Base-by-base conservation (phyloP, 2,329 filamentous ascomycete species). In the Trichoderma sp. region DNA sequence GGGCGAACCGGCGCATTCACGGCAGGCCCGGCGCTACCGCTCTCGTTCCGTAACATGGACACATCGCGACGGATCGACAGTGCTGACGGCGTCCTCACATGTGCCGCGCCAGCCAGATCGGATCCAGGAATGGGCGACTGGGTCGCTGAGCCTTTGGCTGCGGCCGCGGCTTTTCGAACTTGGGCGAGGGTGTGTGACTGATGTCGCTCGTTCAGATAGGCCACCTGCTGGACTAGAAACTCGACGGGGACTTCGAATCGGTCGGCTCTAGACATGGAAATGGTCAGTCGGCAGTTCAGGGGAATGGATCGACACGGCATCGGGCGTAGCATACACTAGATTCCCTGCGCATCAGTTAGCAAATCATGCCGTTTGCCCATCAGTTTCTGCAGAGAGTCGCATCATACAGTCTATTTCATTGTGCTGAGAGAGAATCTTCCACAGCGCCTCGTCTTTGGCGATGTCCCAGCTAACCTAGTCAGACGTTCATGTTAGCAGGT, bases 161-260 rank as follows among this genome's bases (percentile, higher is more conserved):
- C 84, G 3, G 84, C 85, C 3, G 86, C 88, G 52, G 90, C 88
- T 76, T 90, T 95, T 70, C 92, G 89, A 83, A 98, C 93, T 80
- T 97, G 93, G 22, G 92, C 93, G 72, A 92, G 89, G 57, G 98
- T 92, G 77, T 97, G 93, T 0, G 92, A 92, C 32, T 96, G 87
- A 80, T 98, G 93, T 61, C 92, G 86, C 77, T 98, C 94, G 75
- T 95, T 97, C 6, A 98, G 87, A 87, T 93, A 97, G 78, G 93
- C 93, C 70, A 93, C 93, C 79, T 99, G 93, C 76, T 97, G 92
- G 17, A 97, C 87, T 35, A 99, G 85, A 75, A 98, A 98, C 48
- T 93, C 86, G 68, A 96, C 88, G 29, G 92, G 90, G 22, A 97
- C 94, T 70, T 94, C 87, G 79, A 97, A 97, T 54, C 87, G 84